Percentiles rank a stretch among this genome's conserved stretches.
These are phyloP conservation scores for Clarireedia homoeocarpa DNA, from an alignment of 2,329 filamentous ascomycete species.

Conservation along the genomic window DNA sequence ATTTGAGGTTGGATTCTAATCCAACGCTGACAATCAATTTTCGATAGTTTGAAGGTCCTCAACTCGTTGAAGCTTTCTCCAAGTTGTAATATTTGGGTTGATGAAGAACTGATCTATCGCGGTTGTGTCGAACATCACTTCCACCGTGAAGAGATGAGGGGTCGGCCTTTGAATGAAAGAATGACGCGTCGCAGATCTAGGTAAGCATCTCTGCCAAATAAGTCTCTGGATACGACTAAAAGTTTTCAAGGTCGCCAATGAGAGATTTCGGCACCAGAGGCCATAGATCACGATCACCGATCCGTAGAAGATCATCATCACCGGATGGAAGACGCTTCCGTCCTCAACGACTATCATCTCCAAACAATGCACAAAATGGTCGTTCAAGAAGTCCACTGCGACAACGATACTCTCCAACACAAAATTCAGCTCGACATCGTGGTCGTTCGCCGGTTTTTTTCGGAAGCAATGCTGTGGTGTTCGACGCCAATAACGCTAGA, in stretches of 20 bases:
- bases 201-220: not conserved
- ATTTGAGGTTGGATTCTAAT: not conserved
- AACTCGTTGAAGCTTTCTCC: conserved; percentile 19
- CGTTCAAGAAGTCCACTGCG: not conserved
- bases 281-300: not conserved
- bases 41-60: conserved; percentile 13
- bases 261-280: not conserved
- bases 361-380: not conserved
- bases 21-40: not conserved
- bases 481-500: not conserved
- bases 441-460: conserved; percentile 2
- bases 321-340: not conserved
- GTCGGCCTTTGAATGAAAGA: conserved; percentile 12
- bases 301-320: conserved; percentile 8
- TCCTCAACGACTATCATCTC: conserved; percentile 1
- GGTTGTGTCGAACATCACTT: conserved; percentile 16
- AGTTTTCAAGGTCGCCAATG: not conserved
- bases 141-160: conserved; percentile 5
- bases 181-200: conserved; percentile 8
- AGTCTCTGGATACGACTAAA: too few relatives aligned
- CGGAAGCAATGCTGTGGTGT: not conserved
- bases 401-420: not conserved
- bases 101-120: conserved; percentile 18
- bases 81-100: conserved; percentile 17
- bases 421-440: not conserved